phyloP scores from a whole-genome alignment of 1,139 yeast genomes.

The Blastobotrys proliferans region DNA sequence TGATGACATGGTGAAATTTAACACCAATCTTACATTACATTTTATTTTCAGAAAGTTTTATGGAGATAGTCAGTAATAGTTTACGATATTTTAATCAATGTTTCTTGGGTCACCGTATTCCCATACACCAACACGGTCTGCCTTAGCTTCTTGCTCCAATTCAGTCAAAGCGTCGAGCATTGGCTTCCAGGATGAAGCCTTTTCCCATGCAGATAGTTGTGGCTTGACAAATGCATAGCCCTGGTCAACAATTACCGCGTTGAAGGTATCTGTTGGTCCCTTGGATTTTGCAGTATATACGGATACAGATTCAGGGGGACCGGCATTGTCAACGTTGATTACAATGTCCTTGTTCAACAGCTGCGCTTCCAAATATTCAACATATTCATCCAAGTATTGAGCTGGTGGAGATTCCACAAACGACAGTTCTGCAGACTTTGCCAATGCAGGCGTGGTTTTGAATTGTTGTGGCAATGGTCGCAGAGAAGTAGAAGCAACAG shows the following conservation, averaged over 20 bases:
- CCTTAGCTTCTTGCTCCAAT: slow-evolving; percentile 49
- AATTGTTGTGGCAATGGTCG: slow-evolving; percentile 56
- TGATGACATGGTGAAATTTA: slow-evolving; percentile 62
- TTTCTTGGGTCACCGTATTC: slow-evolving; percentile 73
- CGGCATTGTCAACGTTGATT: slow-evolving; percentile 44
- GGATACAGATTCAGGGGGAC: slow-evolving; percentile 44
- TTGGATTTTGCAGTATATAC: slow-evolving; percentile 58
- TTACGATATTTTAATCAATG: slow-evolving; percentile 40
- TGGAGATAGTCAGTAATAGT: slow-evolving; percentile 24
- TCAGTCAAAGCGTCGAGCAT: slow-evolving; percentile 36
- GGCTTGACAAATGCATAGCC: slow-evolving; percentile 65
- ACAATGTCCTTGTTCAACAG: slow-evolving; percentile 56
- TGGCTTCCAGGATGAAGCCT: slow-evolving; percentile 31
- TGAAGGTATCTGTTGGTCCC: slow-evolving; percentile 59
- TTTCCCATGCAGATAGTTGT: slow-evolving; percentile 37
- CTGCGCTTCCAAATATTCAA: slow-evolving; percentile 53
- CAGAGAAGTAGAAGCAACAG: slow-evolving; percentile 45
- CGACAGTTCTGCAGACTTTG: slow-evolving; percentile 54
- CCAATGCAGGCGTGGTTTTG: slow-evolving; percentile 51
- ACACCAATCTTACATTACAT: slow-evolving; percentile 59
- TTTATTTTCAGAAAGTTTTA: slow-evolving; percentile 74
- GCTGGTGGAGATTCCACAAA: slow-evolving; percentile 58
- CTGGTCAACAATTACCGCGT: slow-evolving; percentile 54
- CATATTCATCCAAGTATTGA: slow-evolving; percentile 58
- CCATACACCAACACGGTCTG: slow-evolving; percentile 67